These are phyloP conservation scores for Xylariaceae sp. DNA, from an alignment of 2,329 filamentous ascomycete genomes.

Conservation along the genomic window DNA sequence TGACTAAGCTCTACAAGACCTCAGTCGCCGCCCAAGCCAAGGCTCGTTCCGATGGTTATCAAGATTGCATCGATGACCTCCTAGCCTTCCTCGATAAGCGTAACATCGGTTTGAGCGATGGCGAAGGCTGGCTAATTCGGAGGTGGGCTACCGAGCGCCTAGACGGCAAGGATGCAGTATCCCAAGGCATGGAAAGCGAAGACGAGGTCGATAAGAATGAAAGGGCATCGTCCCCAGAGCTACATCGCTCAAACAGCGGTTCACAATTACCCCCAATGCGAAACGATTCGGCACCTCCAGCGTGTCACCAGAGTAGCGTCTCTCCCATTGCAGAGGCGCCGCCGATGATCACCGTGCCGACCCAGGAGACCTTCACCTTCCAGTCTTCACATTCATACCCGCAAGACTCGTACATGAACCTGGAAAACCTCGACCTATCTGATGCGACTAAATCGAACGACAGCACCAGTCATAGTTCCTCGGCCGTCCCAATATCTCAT, in stretches of 20 bases:
- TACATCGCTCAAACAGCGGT: slow-evolving; percentile 51
- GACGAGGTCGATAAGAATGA: slow-evolving; percentile 70
- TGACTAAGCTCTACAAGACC: slow-evolving; percentile 95
- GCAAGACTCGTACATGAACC: slow-evolving; percentile 59
- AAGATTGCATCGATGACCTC: slow-evolving; percentile 90
- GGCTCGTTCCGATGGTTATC: slow-evolving; percentile 81
- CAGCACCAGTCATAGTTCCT: slow-evolving; percentile 34
- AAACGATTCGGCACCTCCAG: slow-evolving; percentile 42
- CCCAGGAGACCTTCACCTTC: slow-evolving; percentile 69
- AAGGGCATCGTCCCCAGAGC: slow-evolving; percentile 59
- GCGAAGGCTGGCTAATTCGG: slow-evolving; percentile 69
- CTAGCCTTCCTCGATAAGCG: slow-evolving; percentile 83
- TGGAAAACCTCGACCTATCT: slow-evolving; percentile 63
- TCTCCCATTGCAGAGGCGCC: slow-evolving; percentile 27
- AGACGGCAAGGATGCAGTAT: slow-evolving; percentile 61
- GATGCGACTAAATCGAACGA: slow-evolving; percentile 50
- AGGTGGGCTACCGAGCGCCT: slow-evolving; percentile 71
- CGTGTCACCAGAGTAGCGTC: slow-evolving; percentile 19
- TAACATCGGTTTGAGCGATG: slow-evolving; percentile 75
- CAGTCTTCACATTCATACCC: slow-evolving; percentile 65
- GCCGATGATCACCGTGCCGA: slow-evolving; percentile 52
- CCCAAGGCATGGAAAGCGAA: slow-evolving; percentile 64
- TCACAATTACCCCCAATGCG: slow-evolving; percentile 41
- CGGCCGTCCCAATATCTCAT: slow-evolving; percentile 34
- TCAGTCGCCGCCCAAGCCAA: slow-evolving; percentile 77